Evolutionary conservation across 2,329 filamentous ascomycete species (phyloP).

Genomic region (Delphinella strobiligena): DNA sequence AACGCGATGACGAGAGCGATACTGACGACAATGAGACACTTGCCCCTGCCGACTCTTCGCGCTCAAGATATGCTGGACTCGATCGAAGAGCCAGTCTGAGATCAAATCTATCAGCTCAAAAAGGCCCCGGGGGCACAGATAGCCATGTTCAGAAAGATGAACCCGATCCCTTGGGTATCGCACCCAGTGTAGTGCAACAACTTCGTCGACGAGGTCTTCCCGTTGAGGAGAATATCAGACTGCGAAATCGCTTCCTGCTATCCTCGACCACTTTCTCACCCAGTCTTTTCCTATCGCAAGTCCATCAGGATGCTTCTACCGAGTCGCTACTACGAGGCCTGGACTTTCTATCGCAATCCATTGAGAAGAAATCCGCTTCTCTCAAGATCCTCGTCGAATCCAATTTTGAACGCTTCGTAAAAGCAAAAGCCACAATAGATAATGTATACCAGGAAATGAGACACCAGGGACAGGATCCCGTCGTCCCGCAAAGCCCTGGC

Average conservation of each 20-base stretch:
- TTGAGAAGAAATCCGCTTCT: slow-evolving; percentile 94
- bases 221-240: slow-evolving; percentile 60
- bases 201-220: slow-evolving; percentile 65
- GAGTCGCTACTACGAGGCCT: slow-evolving; percentile 69
- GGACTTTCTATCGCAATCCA: slow-evolving; percentile 76
- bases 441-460: slow-evolving; percentile 97
- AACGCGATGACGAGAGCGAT: slow-evolving; percentile 63
- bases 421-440: slow-evolving; percentile 94
- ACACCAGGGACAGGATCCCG: slow-evolving; percentile 46
- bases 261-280: slow-evolving; percentile 95
- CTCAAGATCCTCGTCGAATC: slow-evolving; percentile 93
- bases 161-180: slow-evolving; percentile 77
- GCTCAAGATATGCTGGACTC: slow-evolving; percentile 74
- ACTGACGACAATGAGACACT: slow-evolving; percentile 20
- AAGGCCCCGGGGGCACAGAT: slow-evolving; percentile 54
- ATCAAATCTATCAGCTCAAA: slow-evolving; percentile 49
- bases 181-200: slow-evolving; percentile 73
- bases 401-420: slow-evolving; percentile 96
- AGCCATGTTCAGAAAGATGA: slow-evolving; percentile 84
- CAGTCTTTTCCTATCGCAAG: slow-evolving; percentile 79
- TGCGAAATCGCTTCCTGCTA: slow-evolving; percentile 83
- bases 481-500: slow-evolving; percentile 7
- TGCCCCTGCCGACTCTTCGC: slow-evolving; percentile 29
- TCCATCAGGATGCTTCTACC: slow-evolving; percentile 77
- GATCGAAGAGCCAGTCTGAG: slow-evolving; percentile 62